Percentiles rank a stretch among this genome's conserved stretches.
Conservation (phyloP, 2,329 filamentous ascomycete species). For the Fusarium sp. region DNA sequence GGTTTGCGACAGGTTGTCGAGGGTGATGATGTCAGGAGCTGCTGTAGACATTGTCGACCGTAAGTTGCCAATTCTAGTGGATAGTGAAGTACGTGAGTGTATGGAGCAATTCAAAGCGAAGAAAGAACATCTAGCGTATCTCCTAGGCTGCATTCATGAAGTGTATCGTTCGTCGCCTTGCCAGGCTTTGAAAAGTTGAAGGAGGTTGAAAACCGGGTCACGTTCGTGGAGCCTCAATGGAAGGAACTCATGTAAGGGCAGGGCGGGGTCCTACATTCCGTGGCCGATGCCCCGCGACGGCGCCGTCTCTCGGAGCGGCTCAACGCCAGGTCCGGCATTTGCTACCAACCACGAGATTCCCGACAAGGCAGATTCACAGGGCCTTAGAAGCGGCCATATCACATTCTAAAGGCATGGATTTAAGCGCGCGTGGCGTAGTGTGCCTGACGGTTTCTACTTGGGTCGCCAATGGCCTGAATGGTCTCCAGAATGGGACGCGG, state of each 20-base stretch:
- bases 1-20: constrained; percentile 61
- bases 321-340: constrained; percentile 6
- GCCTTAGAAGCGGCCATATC: not conserved
- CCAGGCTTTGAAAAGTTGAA: not conserved
- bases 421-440: constrained; percentile 4
- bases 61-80: not conserved
- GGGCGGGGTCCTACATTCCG: constrained; percentile 23
- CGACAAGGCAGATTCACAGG: not conserved
- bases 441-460: not conserved
- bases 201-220: constrained; percentile 15
- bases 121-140: not conserved
- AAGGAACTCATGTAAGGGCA: not conserved
- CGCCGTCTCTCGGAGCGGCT: constrained; percentile 19
- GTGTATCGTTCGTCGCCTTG: not conserved
- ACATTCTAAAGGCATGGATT: not conserved
- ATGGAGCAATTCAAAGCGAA: not conserved
- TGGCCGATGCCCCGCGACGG: constrained; percentile 22
- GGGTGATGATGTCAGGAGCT: constrained; percentile 57
- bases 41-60: constrained; percentile 41
- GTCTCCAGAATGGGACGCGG: not conserved
- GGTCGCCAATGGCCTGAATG: not conserved
- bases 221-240: constrained; percentile 22
- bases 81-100: not conserved
- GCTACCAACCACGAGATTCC: not conserved
- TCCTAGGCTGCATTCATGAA: not conserved